Base-by-base conservation (phyloP, 1,284 basidiomycete species). In the Cronartium quercuum region DNA sequence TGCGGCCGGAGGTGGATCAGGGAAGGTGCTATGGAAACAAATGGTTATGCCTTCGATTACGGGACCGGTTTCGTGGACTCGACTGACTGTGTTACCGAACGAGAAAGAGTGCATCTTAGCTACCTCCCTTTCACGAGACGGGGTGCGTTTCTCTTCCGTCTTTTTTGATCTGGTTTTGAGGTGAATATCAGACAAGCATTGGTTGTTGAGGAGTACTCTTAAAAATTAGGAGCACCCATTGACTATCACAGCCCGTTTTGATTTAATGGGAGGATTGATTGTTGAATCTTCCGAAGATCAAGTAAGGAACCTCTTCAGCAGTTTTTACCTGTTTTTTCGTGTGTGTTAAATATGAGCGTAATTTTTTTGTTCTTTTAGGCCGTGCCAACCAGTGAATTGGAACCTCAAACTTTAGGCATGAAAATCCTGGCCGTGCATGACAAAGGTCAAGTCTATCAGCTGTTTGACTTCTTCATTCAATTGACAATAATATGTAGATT, bases 361-460 rank as follows among this genome's bases (percentile, higher is more conserved):
- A 44, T 55, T 55, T 55, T 44, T 44, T 18, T 55, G 51, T 21
- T 55, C n/a, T n/a, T 61, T 1, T 61, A 61, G 60, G 34, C 29
- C 18, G 60, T 55, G 18, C 29, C 29, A 29, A 55, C 13, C n/a
- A 29, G n/a, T n/a, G 6, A 55, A 55, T n/a, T 21, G 12, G 29
- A 55, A 7, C 51, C 51, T n/a, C 61, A 42, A 63, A 41, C 38
- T 44, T n/a, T 37, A 24, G 21, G 47, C n/a, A 74, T 44, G 40
- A 66, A 66, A 44, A 37, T 66, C 12, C 47, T 74, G 57, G 40
- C 70, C 6, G 57, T 58, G 12, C 70, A 74, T 74, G 70, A 74
- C 13, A 47, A 62, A 74, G 70, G 70, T 66, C 12, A 55, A 60
- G 10, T 35, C 34, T 35, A 29, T 21, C 55, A 41, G 55, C 29